These are phyloP conservation scores for Diaporthe vexans DNA, from an alignment of 2,329 filamentous ascomycete genomes.

Conservation along the genomic window DNA sequence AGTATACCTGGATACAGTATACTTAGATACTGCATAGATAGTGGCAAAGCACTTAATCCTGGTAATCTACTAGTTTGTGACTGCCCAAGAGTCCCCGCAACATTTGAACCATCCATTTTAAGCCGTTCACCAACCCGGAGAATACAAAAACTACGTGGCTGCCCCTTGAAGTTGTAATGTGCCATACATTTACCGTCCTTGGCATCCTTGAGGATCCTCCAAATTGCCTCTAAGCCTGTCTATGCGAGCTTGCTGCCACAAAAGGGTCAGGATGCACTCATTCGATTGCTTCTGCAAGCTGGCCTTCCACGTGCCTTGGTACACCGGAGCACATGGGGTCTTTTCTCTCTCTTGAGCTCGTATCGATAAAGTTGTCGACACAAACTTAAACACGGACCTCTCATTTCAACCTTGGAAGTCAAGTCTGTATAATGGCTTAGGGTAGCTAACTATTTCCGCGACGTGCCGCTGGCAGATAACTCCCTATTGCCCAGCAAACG, in stretches of 20 bases:
- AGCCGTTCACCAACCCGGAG: not conserved
- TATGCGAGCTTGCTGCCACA: not conserved
- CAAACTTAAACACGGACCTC: too few species aligned
- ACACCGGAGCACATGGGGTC: too few species aligned
- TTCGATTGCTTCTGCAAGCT: too few species aligned
- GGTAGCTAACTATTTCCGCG: too few species aligned
- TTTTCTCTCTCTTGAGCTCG: too few species aligned
- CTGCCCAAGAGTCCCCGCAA: not conserved
- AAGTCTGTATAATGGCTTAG: too few species aligned
- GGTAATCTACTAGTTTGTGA: not conserved
- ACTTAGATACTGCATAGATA: not conserved
- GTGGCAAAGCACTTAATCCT: not conserved
- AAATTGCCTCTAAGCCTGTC: not conserved
- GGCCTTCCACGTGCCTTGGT: too few species aligned
- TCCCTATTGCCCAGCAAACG: too few species aligned
- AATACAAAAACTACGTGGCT: not conserved
- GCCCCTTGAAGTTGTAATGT: not conserved
- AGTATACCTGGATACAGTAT: not conserved
- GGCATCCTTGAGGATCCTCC: not conserved
- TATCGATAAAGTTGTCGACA: too few species aligned
- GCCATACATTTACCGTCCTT: not conserved
- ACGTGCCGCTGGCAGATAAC: too few species aligned
- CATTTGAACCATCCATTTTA: not conserved
- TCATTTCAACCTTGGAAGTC: too few species aligned
- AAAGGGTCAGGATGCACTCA: too few species aligned